Conservation (phyloP, 1,139 yeast genomes). For the Zhuliangozyma blackwelliae region DNA sequence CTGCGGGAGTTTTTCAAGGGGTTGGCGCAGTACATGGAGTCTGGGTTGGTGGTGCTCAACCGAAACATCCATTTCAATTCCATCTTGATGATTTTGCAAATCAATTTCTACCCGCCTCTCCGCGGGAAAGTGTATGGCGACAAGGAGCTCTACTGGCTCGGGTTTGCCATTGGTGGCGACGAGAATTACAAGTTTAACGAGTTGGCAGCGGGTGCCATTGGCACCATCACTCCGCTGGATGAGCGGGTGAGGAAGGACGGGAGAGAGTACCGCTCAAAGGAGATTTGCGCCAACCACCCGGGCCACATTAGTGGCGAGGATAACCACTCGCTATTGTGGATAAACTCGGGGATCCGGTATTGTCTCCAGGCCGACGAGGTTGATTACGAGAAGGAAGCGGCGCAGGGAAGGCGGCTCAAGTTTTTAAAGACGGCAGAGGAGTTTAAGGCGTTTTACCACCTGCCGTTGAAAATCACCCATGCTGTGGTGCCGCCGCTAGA, state of each 20-base stretch:
- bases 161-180: slow-evolving; percentile 27
- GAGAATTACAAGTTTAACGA: slow-evolving; percentile 24
- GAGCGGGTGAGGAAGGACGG: slow-evolving; percentile 22
- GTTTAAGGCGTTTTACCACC: slow-evolving; percentile 18
- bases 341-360: slow-evolving; percentile 26
- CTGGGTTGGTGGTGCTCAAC: slow-evolving; percentile 26
- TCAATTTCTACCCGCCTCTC: slow-evolving; percentile 22
- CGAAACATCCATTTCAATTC: slow-evolving; percentile 24
- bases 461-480: slow-evolving; percentile 17
- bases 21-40: slow-evolving; percentile 27
- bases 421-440: slow-evolving; percentile 11
- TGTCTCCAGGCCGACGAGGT: slow-evolving; percentile 22
- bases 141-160: slow-evolving; percentile 30
- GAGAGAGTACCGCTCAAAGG: slow-evolving; percentile 17
- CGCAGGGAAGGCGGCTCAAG: slow-evolving; percentile 9
- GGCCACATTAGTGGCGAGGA: slow-evolving; percentile 31
- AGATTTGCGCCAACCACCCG: slow-evolving; percentile 38
- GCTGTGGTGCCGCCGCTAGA: slow-evolving; percentile 26
- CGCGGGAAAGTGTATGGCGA: slow-evolving; percentile 26
- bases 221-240: slow-evolving; percentile 19
- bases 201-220: slow-evolving; percentile 24
- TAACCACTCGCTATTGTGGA: slow-evolving; percentile 22
- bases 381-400: slow-evolving; percentile 20
- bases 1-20: slow-evolving; percentile 23
- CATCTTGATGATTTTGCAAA: slow-evolving; percentile 22